Conservation (phyloP, 2,329 filamentous ascomycete genomes). For the Ascochyta viciae-villosae region DNA sequence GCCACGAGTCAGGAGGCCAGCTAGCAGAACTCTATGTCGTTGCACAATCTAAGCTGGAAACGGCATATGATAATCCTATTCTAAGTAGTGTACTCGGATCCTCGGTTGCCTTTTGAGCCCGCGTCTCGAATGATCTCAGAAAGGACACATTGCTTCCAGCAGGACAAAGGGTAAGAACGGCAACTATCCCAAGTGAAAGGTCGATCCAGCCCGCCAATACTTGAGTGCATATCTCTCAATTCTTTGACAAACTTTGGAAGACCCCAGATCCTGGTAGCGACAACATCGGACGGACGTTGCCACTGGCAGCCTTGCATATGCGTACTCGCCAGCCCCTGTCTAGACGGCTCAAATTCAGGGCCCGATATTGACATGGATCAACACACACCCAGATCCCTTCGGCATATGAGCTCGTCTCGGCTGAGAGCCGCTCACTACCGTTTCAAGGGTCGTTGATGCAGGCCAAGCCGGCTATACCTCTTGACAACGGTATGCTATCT, state of each 20-base stretch:
- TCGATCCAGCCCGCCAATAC: conserved; percentile 13
- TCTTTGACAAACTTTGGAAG: conserved; percentile 5
- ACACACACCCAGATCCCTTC: conserved; percentile 28
- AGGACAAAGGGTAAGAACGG: background rate
- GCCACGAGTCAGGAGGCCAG: background rate
- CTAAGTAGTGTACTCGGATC: background rate
- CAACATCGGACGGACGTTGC: conserved; percentile 9
- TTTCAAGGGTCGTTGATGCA: conserved; percentile 21
- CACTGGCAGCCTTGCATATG: conserved; percentile 13
- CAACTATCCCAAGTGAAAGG: conserved; percentile 1
- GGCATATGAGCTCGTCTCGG: conserved; percentile 30
- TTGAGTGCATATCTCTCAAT: conserved; percentile 17
- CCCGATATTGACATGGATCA: conserved; percentile 17
- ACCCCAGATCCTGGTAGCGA: conserved; percentile 17
- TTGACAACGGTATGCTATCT: conserved; percentile 27
- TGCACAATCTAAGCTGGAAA: background rate
- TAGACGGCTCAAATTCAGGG: conserved; percentile 12
- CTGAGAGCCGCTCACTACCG: conserved; percentile 31
- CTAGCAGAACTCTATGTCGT: background rate
- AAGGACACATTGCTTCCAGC: conserved; percentile 9
- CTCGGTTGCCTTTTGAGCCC: background rate
- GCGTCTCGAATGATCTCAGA: background rate
- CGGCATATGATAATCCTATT: background rate
- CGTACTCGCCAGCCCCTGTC: conserved; percentile 16
- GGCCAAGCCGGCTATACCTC: conserved; percentile 23